phyloP scores from a whole-genome alignment of 2,329 filamentous ascomycete species.

The Exophiala calicioides region DNA sequence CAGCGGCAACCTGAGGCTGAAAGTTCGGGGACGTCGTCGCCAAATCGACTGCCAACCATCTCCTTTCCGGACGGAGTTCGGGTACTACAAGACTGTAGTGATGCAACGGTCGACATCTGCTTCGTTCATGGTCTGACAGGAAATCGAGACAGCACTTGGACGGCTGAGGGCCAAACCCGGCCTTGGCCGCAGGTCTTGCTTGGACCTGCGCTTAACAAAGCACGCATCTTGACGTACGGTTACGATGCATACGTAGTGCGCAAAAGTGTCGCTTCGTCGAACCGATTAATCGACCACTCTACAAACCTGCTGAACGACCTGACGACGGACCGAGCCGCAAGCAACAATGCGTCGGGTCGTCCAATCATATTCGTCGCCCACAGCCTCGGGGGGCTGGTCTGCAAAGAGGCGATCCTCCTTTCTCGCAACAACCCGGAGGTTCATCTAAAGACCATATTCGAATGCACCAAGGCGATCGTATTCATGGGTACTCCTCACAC shows the following conservation, averaged over 20 bases:
- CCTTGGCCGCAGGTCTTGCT: constrained; percentile 30
- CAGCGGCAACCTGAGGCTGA: neutral
- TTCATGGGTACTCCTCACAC: constrained; percentile 44
- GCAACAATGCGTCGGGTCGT: constrained; percentile 20
- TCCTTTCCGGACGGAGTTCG: neutral
- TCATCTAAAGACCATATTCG: constrained; percentile 31
- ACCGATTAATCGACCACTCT: constrained; percentile 36
- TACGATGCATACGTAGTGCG: constrained; percentile 29
- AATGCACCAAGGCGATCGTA: constrained; percentile 35
- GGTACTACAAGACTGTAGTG: constrained; percentile 6
- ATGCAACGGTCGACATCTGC: constrained; percentile 23
- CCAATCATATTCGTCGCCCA: constrained; percentile 37
- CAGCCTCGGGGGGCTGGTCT: constrained; percentile 35
- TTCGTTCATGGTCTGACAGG: constrained; percentile 33
- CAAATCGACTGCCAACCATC: neutral
- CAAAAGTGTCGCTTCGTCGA: constrained; percentile 32
- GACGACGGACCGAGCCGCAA: constrained; percentile 30
- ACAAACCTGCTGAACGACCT: constrained; percentile 35
- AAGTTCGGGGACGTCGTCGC: neutral
- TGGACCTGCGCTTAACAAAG: constrained; percentile 12
- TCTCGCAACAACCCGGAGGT: constrained; percentile 23
- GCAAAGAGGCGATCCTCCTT: constrained; percentile 32
- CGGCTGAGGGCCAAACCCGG: constrained; percentile 20
- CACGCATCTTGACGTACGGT: constrained; percentile 29
- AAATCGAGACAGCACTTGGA: constrained; percentile 32